These are phyloP conservation scores for Lachancea cidri DNA, from an alignment of 805 yeast species.

Conservation along the genomic window DNA sequence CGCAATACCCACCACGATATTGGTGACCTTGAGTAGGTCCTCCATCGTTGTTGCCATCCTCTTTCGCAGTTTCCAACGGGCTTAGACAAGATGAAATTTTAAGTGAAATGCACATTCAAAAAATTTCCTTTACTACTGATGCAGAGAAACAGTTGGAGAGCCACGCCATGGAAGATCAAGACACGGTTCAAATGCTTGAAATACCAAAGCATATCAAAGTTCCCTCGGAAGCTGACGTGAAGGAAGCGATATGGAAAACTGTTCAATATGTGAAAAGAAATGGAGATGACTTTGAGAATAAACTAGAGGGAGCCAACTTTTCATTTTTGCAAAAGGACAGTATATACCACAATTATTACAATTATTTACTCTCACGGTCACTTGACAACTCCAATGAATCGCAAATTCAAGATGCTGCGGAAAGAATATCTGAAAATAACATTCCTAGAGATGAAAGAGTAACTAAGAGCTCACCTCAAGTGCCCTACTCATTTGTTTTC, in stretches of 20 bases:
- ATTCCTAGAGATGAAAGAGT: too few relatives aligned
- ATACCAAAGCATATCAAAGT: conserved; percentile 42
- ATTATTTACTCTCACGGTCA: conserved; percentile 26
- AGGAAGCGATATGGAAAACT: conserved; percentile 60
- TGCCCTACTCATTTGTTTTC: conserved; percentile 25
- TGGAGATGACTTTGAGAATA: conserved; percentile 62
- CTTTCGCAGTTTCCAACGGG: too few relatives aligned
- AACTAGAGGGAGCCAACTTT: conserved; percentile 54
- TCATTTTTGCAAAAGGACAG: conserved; percentile 54
- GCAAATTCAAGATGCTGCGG: too few relatives aligned
- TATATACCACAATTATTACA: conserved; percentile 55
- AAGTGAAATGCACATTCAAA: too few relatives aligned
- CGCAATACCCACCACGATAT: conserved; percentile 23
- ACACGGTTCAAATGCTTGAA: conserved; percentile 11
- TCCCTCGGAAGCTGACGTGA: conserved; percentile 46
- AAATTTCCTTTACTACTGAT: background rate
- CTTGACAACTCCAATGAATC: too few relatives aligned
- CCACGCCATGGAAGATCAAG: conserved; percentile 1
- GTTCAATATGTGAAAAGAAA: conserved; percentile 64
- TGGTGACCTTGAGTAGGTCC: conserved; percentile 21
- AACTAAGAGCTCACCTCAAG: too few relatives aligned
- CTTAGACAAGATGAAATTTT: too few relatives aligned
- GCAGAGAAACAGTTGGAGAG: background rate
- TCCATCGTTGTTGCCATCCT: conserved; percentile 9
- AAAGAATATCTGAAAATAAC: too few relatives aligned